Percentiles rank a stretch among this genome's conserved stretches.
These are phyloP conservation scores for Nannizzia gypsea DNA, from an alignment of 2,329 filamentous ascomycete genomes.

Conservation along the genomic window DNA sequence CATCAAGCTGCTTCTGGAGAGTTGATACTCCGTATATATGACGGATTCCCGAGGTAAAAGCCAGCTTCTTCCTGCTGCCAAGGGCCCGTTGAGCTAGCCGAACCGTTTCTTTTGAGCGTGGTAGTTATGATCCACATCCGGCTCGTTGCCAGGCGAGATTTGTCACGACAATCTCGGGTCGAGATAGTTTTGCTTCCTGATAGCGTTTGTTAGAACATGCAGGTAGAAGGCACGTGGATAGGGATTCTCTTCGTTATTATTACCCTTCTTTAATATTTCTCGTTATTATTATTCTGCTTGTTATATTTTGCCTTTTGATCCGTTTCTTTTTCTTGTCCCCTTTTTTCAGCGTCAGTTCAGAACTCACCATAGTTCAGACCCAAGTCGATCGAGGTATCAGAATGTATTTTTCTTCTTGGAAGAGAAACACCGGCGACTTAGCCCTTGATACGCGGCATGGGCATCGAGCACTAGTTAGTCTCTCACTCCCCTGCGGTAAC, in stretches of 20 bases:
- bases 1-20: background rate
- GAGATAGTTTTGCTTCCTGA: background rate
- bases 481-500: background rate
- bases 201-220: background rate
- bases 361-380: background rate
- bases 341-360: background rate
- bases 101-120: background rate
- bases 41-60: background rate
- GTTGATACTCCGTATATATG: background rate
- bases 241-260: background rate
- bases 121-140: background rate
- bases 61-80: background rate
- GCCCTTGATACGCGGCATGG: background rate
- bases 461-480: background rate
- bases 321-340: background rate
- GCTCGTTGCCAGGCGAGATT: background rate
- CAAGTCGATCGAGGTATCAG: background rate
- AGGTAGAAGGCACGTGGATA: background rate
- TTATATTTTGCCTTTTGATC: background rate
- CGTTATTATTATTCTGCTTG: background rate
- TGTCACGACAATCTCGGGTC: background rate
- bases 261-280: too few relatives aligned
- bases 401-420: background rate
- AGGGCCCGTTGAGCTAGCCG: background rate
- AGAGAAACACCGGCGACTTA: conserved; percentile 1